Evolutionary conservation across 2,329 filamentous ascomycete genomes (phyloP), one percentile per base, ranked within the genome.

Genomic region (Seiridium unicorne): DNA sequence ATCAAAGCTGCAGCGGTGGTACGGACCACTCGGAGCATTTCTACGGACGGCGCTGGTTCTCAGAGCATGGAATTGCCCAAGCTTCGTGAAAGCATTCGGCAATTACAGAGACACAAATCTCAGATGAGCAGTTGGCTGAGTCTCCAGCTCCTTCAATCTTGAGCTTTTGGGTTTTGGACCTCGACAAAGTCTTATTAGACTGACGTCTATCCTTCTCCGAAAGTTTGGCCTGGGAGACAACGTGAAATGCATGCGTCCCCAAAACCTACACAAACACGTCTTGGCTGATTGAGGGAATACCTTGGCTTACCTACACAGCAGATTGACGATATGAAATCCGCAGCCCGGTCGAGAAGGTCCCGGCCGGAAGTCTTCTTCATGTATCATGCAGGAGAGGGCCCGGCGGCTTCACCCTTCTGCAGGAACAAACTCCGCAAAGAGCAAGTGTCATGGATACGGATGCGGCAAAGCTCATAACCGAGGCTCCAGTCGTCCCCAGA

Each of bases 21-120:
- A 53, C 49, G 49, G 49, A 18, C 49, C 49, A 53, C 49, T 53
- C 49, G 49, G 49, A 53, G 49, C 49, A 53, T 53, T 53, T 53
- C 49, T 53, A 34, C 49, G 32, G 38, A 35, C 49, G 49, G 34
- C 49, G 49, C 34, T 35, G 49, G 7, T 11, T 42, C 13, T 42
- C 13, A 7, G 13, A 42, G 38, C 38, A 42, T 2, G 7, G 7
- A 42, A 7, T 13, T 13, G 38, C 38, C 38, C 38, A 42, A 42
- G 38, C 38, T 42, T 42, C 13, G 7, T 42, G 38, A 13, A 42
- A 13, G 13, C 7, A 42, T 42, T 26, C 18, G 38, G 38, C 13
- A 42, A 13, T 13, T 42, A 13, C 13, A 42, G 38, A 8, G 7
- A 42, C 7, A 8, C 2, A 42, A 42, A 42, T 42, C 7, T 13